phyloP scores from a whole-genome alignment of 2,329 filamentous ascomycete species.

The Colletotrichum theobromicola region DNA sequence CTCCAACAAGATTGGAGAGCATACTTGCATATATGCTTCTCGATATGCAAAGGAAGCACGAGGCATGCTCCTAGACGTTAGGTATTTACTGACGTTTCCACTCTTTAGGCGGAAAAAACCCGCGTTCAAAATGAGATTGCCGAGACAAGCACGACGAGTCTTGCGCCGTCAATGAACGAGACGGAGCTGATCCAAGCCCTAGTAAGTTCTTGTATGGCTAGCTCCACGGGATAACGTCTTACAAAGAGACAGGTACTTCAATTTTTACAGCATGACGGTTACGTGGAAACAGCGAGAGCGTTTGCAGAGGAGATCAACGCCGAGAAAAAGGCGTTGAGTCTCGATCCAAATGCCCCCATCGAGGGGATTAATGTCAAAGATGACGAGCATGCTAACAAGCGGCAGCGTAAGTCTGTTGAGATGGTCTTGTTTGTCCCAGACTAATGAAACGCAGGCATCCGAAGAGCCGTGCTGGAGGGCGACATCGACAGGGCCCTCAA shows the following conservation, averaged over 20 bases:
- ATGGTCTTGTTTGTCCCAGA: background rate
- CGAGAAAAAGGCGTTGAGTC: constrained; percentile 73
- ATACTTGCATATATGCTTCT: background rate
- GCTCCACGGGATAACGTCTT: background rate
- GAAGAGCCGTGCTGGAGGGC: constrained; percentile 85
- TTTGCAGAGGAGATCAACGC: constrained; percentile 82
- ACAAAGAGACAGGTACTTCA: constrained; percentile 64
- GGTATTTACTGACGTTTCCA: background rate
- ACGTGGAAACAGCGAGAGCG: constrained; percentile 88
- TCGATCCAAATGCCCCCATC: constrained; percentile 57
- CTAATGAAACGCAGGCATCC: constrained; percentile 67
- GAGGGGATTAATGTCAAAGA: constrained; percentile 73
- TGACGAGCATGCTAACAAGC: constrained; percentile 83
- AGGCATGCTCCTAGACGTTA: background rate
- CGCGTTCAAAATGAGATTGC: constrained; percentile 65
- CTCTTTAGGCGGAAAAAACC: constrained; percentile 36
- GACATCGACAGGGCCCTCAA: constrained; percentile 92
- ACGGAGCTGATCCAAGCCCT: constrained; percentile 81
- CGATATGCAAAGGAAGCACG: background rate
- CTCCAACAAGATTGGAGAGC: background rate
- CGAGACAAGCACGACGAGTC: constrained; percentile 58
- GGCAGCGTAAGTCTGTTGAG: constrained; percentile 71
- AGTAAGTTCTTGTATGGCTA: constrained; percentile 45
- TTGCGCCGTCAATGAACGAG: constrained; percentile 73
- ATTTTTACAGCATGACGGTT: constrained; percentile 93